Percentiles rank a stretch among this genome's conserved stretches.
These are phyloP conservation scores for Dendrobium catenatum DNA, from an alignment of 106 monocot species.

Conservation along the genomic window DNA sequence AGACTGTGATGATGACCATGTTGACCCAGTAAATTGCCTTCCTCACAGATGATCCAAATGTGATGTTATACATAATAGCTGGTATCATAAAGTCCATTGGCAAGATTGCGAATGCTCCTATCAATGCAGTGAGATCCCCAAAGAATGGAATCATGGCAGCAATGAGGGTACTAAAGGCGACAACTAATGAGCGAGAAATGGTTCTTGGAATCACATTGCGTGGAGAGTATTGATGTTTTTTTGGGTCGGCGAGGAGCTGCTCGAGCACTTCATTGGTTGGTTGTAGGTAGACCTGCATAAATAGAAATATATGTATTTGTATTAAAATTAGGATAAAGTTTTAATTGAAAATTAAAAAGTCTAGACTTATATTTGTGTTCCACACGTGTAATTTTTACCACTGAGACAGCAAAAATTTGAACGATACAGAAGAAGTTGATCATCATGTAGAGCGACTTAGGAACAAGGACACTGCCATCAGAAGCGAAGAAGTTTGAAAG, in stretches of 20 bases:
- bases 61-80: conserved; percentile 57
- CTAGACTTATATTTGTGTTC: too few species aligned
- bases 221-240: conserved; percentile 43
- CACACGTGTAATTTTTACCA: conserved; percentile 25
- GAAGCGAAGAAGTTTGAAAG: conserved; percentile 47
- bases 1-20: conserved; percentile 36
- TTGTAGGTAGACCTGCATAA: conserved; percentile 68
- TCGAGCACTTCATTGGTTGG: conserved; percentile 85
- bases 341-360: neutral
- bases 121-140: conserved; percentile 67
- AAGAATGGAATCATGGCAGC: conserved; percentile 96
- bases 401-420: conserved; percentile 71
- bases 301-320: neutral
- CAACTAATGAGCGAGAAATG: conserved; percentile 47
- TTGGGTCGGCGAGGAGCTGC: conserved; percentile 52
- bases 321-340: neutral
- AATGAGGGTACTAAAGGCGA: conserved; percentile 39
- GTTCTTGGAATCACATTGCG: conserved; percentile 71
- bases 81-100: conserved; percentile 88
- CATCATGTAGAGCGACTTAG: conserved; percentile 53
- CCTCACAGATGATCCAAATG: conserved; percentile 48
- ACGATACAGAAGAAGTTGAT: conserved; percentile 60
- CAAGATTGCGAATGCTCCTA: conserved; percentile 79
- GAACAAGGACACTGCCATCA: conserved; percentile 30
- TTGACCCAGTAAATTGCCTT: conserved; percentile 64